Evolutionary conservation across 2,329 filamentous ascomycete species (phyloP).

Genomic region (Ophiostoma triangulosporum): DNA sequence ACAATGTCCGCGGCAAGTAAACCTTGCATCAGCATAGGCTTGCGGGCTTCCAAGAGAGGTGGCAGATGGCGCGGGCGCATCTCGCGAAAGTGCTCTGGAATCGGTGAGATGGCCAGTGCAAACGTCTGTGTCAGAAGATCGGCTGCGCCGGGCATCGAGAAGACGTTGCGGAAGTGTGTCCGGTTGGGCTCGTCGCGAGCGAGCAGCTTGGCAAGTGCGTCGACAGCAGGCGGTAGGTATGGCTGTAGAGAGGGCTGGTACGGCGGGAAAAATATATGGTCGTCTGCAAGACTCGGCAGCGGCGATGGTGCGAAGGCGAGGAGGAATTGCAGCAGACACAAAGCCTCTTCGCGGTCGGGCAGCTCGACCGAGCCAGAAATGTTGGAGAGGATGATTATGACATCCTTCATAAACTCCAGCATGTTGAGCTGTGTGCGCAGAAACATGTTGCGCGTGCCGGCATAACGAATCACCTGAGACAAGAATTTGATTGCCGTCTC

Average conservation of each 20-base stretch:
- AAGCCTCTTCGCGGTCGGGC: slow-evolving; percentile 73
- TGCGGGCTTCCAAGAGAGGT: slow-evolving; percentile 65
- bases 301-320: slow-evolving; percentile 79
- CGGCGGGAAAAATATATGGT: slow-evolving; percentile 58
- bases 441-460: slow-evolving; percentile 81
- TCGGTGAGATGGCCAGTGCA: slow-evolving; percentile 68
- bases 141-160: slow-evolving; percentile 51
- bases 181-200: slow-evolving; percentile 90
- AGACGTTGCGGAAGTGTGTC: slow-evolving; percentile 69
- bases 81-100: slow-evolving; percentile 50
- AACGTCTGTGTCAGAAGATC: slow-evolving; percentile 82
- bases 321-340: slow-evolving; percentile 77
- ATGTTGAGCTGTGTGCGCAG: slow-evolving; percentile 72
- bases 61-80: slow-evolving; percentile 45
- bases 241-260: slow-evolving; percentile 74
- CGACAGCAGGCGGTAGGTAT: slow-evolving; percentile 80
- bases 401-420: slow-evolving; percentile 94
- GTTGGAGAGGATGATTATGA: slow-evolving; percentile 81
- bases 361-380: slow-evolving; percentile 69
- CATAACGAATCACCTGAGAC: slow-evolving; percentile 67
- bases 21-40: slow-evolving; percentile 83
- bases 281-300: slow-evolving; percentile 42
- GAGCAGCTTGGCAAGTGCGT: slow-evolving; percentile 80
- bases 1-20: slow-evolving; percentile 83
- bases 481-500: slow-evolving; percentile 70